Base-by-base conservation (phyloP, 148 eudicot genomes). In the Bassia scoparia region DNA sequence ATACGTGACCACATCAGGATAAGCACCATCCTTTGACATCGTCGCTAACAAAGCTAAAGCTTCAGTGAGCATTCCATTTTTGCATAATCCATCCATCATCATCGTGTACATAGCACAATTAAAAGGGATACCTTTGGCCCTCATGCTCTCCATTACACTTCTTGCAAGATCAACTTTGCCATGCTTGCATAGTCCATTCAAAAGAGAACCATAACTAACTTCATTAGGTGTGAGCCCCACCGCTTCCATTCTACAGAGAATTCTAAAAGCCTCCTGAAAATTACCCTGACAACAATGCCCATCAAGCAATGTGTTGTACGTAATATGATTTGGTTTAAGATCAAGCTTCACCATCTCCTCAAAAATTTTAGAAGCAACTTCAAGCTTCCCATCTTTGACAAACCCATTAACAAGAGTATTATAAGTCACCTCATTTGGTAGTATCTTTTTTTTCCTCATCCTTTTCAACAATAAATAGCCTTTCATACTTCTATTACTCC, bases 401-500 rank as follows among this genome's bases (percentile, higher is more conserved):
- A 90, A 93, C 37, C 98, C 96, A 43, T 82, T 83, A 66, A 93
- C 78, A 76, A 93, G 87, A 62, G 97, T 85, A 81, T 93, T 93
- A 72, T 89, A 93, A 49, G 90, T 89, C 73, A 87, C 89, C 71
- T 58, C 83, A 78, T 86, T 90, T 1, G 98, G 97, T 13, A 70
- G 52, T 37, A 89, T 43, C 81, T 54, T 81, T 78, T 78, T 83
- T 79, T 80, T 89, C 83, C 84, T 85, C 92, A 93, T 90, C 76
- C 78, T 86, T 74, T 79, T 87, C 83, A 93, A 37, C 46, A 93
- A 62, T 46, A 86, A 81, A 83, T 89, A 90, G 52, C 90, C 97
- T 79, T 85, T 87, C 4, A 85, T 80, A 78, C 88, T 89, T 78
- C 85, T 83, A 69, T 69, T 55, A 54, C 74, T 84, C 72, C 71